Evolutionary conservation across 257 asterid genomes (phyloP).

Genomic region (Paraleonurus japonicus): DNA sequence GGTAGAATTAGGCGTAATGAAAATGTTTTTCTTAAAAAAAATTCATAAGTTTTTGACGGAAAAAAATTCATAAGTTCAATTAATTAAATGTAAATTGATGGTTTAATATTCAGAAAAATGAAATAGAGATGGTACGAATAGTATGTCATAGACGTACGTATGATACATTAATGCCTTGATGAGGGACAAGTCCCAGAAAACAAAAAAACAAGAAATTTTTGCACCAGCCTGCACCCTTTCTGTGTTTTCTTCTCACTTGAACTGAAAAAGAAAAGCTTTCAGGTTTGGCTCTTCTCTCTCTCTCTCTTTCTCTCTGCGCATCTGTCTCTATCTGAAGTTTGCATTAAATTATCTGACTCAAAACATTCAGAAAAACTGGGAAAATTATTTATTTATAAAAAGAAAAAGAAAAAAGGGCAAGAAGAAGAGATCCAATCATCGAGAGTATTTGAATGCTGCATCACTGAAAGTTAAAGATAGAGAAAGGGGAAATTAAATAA

Average conservation of each 20-base stretch:
- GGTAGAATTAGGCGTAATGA: too few relatives aligned
- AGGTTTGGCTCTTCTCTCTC: constrained; percentile 22
- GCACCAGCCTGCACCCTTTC: constrained; percentile 36
- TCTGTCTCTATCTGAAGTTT: constrained; percentile 27
- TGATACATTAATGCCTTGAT: constrained; percentile 59
- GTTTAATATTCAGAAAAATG: neutral
- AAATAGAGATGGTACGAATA: neutral
- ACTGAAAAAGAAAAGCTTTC: constrained; percentile 41
- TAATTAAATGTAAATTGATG: neutral
- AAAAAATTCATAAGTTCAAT: too few relatives aligned
- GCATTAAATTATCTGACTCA: constrained; percentile 64
- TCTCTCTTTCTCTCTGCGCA: constrained; percentile 13
- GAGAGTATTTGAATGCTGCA: neutral
- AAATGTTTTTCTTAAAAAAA: too few relatives aligned
- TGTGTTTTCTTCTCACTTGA: constrained; percentile 31
- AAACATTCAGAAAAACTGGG: constrained; percentile 38
- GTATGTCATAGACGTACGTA: constrained; percentile 46
- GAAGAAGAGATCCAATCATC: constrained; percentile 25
- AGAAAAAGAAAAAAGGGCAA: neutral
- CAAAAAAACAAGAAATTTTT: constrained; percentile 29
- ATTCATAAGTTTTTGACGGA: too few relatives aligned
- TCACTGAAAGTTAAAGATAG: neutral
- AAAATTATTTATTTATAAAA: too few relatives aligned
- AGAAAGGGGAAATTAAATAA: neutral
- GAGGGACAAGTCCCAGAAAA: constrained; percentile 55